A percentile compares a stretch with the other conserved stretches of the same genome.
Conservation (phyloP, 192 early-diverging fungal species). For the Coemansia sp. region DNA sequence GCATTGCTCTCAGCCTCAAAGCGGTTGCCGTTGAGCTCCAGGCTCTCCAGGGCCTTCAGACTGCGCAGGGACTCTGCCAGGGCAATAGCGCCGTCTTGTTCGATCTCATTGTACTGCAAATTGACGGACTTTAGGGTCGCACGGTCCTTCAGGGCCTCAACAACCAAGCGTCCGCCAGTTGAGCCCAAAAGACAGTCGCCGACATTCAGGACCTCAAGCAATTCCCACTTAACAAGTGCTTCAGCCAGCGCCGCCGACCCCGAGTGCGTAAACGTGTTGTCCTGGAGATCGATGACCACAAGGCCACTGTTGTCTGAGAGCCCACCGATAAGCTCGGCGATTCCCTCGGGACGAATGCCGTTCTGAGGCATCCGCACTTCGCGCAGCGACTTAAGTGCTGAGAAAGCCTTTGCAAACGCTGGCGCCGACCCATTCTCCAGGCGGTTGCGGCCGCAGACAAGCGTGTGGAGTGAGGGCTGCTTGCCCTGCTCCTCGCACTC, state of each 20-base stretch:
- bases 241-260: conserved; percentile 79
- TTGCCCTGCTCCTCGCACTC: conserved; percentile 65
- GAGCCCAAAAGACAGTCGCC: conserved; percentile 87
- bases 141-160: conserved; percentile 64
- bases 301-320: conserved; percentile 68
- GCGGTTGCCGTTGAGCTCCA: conserved; percentile 92
- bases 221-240: conserved; percentile 75
- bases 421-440: conserved; percentile 81
- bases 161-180: conserved; percentile 67
- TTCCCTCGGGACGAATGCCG: conserved; percentile 94
- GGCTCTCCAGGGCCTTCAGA: conserved; percentile 59
- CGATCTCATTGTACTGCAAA: conserved; percentile 90
- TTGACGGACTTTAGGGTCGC: conserved; percentile 62
- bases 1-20: conserved; percentile 80
- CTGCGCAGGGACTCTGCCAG: conserved; percentile 68
- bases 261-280: conserved; percentile 89
- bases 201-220: conserved; percentile 77
- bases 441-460: conserved; percentile 92
- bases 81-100: conserved; percentile 65
- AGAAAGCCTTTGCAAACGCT: conserved; percentile 79
- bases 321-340: conserved; percentile 68
- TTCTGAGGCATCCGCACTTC: conserved; percentile 95
- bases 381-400: conserved; percentile 68
- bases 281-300: conserved; percentile 85
- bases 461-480: conserved; percentile 68